Evolutionary conservation across 2,329 filamentous ascomycete genomes (phyloP), one percentile per base, ranked within the genome.

Genomic region (Pseudogymnoascus destructans): DNA sequence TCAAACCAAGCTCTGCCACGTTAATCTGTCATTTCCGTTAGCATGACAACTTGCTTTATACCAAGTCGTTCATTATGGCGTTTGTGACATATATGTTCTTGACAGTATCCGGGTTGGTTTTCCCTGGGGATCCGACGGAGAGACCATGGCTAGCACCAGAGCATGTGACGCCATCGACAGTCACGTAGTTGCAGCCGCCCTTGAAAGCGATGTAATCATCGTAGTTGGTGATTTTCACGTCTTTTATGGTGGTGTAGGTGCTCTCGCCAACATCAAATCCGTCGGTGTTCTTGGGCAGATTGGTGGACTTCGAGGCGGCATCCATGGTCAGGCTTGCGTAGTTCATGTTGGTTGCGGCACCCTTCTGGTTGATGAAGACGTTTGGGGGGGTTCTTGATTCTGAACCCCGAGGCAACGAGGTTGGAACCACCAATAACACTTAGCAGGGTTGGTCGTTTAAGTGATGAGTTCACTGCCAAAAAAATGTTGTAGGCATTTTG

Each of bases 81-180:
- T 70, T 68, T 10, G 66, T 66, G 19, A 75, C 72, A 33, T 73
- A 71, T 21, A 76, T 62, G 57, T 77, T 75, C 55, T 69, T 62
- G 13, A 77, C 75, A 0, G 66, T 68, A 59, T 77, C 74, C n/a
- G 67, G 65, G 5, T 64, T 65, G 6, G 64, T 64, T 36, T 71
- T 71, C 0, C 74, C 75, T 5, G 77, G 65, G 1, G 72, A 75
- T 3, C 75, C 76, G 4, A 78, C 74, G 1, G 73, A 75, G 7
- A 78, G 63, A 6, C 75, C 75, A 52, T 76, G 75, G 7, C 73
- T 74, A 7, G 42, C 42, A 13, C 74, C 74, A 2, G 67, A 72
- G 64, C 76, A 78, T 35, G 70, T 72, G 21, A 77, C 69, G 3
- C 67, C 67, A 13, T 68, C 64, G 4, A 76, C 72, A 2, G 69